Evolutionary conservation across 2,329 filamentous ascomycete genomes (phyloP).

Genomic region (Neopestalotiopsis sp.): DNA sequence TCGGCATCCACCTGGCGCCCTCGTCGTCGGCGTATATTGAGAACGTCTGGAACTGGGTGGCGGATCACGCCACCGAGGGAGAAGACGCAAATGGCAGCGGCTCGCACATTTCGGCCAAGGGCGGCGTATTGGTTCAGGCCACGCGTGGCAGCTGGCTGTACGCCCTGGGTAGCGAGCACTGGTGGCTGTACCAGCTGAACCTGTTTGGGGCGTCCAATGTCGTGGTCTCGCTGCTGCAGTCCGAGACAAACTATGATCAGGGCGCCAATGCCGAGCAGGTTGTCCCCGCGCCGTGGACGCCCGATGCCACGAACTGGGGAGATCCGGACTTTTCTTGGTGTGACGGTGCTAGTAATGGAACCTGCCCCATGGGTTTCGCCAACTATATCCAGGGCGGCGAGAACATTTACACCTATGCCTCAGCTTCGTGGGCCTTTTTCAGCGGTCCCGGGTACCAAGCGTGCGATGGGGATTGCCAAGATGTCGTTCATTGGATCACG

Average conservation of each 20-base stretch:
- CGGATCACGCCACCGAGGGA: constrained; percentile 55
- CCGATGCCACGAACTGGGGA: constrained; percentile 42
- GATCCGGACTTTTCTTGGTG: constrained; percentile 51
- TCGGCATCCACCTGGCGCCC: constrained; percentile 52
- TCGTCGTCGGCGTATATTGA: constrained; percentile 58
- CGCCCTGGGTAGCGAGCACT: constrained; percentile 60
- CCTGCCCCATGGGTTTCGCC: constrained; percentile 48
- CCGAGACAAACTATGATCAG: constrained; percentile 59
- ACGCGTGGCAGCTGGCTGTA: constrained; percentile 56
- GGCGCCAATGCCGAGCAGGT: constrained; percentile 43
- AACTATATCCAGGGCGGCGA: constrained; percentile 49
- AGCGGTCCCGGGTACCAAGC: constrained; percentile 43
- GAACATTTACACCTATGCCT: constrained; percentile 47
- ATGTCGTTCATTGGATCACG: constrained; percentile 46
- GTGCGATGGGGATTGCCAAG: constrained; percentile 42
- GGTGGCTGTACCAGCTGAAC: constrained; percentile 64
- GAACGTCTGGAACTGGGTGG: constrained; percentile 59
- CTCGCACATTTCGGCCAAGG: constrained; percentile 52
- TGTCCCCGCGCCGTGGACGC: constrained; percentile 44
- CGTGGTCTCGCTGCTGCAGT: constrained; percentile 56
- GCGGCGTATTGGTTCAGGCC: constrained; percentile 52
- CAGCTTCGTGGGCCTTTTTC: constrained; percentile 51
- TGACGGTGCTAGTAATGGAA: constrained; percentile 34
- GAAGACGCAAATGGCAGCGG: constrained; percentile 45
- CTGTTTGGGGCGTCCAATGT: constrained; percentile 55